A percentile compares a stretch with the other conserved stretches of the same genome.
These are phyloP conservation scores for Piromyces sp. DNA, from an alignment of 192 early-diverging fungal genomes.

Conservation along the genomic window DNA sequence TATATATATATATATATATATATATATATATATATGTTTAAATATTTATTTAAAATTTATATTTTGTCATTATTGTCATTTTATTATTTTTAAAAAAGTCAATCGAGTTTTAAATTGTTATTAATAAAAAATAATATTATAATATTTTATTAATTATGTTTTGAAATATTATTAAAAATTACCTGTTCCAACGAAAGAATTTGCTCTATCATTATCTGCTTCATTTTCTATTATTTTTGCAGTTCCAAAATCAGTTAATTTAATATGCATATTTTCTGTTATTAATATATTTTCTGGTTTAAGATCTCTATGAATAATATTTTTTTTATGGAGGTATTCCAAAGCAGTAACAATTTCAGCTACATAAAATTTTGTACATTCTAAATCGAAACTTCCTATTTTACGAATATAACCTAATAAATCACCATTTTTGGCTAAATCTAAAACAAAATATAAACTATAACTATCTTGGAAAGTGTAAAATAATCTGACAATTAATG, in stretches of 20 bases:
- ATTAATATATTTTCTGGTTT: constrained; percentile 55
- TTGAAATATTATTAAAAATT: too few species aligned
- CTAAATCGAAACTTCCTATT: constrained; percentile 51
- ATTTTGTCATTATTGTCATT: too few species aligned
- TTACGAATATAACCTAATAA: constrained; percentile 55
- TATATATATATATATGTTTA: too few species aligned
- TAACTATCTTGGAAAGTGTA: constrained; percentile 87
- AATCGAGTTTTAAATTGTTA: too few species aligned
- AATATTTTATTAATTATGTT: too few species aligned
- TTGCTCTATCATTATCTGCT: constrained; percentile 23
- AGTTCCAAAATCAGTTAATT: background rate
- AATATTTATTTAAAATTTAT: too few species aligned
- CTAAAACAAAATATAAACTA: constrained; percentile 85
- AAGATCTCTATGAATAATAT: constrained; percentile 82
- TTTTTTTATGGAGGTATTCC: constrained; percentile 72
- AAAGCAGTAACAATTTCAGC: constrained; percentile 71
- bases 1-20: too few species aligned
- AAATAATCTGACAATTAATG: constrained; percentile 77
- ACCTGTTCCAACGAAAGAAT: constrained; percentile 87
- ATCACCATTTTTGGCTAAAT: constrained; percentile 80
- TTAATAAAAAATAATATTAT: too few species aligned
- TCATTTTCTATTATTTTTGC: background rate
- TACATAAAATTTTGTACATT: constrained; percentile 64
- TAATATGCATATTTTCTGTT: background rate
- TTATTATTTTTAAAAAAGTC: too few species aligned